Conservation (phyloP, 768 basidiomycete genomes). For the Psilocybe azurescens region DNA sequence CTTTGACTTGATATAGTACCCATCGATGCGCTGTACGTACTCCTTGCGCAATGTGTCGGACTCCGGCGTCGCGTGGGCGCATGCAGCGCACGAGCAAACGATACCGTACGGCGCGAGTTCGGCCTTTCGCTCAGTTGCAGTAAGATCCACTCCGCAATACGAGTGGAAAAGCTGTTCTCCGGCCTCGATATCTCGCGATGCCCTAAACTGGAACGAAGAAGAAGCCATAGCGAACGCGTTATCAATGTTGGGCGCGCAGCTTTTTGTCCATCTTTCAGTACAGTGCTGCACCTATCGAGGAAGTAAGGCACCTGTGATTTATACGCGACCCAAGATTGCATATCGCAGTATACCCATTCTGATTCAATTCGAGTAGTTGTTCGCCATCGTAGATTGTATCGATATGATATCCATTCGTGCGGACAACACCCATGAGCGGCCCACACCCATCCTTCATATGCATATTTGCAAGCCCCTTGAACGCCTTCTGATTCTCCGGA, state of each 20-base stretch:
- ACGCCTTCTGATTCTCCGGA: conserved; percentile 29
- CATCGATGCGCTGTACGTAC: background rate
- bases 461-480: conserved; percentile 35
- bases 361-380: background rate
- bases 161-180: conserved; percentile 32
- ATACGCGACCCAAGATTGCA: conserved; percentile 26
- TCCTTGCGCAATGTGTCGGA: background rate
- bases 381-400: conserved; percentile 1
- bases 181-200: conserved; percentile 27
- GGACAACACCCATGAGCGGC: conserved; percentile 35
- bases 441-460: conserved; percentile 38
- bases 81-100: conserved; percentile 3
- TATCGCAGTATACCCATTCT: conserved; percentile 5
- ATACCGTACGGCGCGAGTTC: conserved; percentile 4
- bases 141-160: conserved; percentile 25
- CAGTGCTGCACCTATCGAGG: background rate
- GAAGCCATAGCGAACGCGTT: conserved; percentile 32
- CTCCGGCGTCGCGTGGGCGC: conserved; percentile 1
- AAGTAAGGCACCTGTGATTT: conserved; percentile 39
- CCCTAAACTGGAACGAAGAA: conserved; percentile 33
- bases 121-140: conserved; percentile 3
- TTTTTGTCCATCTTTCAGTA: conserved; percentile 6
- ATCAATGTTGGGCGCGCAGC: conserved; percentile 33
- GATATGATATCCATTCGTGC: conserved; percentile 38
- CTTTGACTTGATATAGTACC: background rate